phyloP scores from a whole-genome alignment of 108 stramenopile species.

The Nitzschia inconspicua region DNA sequence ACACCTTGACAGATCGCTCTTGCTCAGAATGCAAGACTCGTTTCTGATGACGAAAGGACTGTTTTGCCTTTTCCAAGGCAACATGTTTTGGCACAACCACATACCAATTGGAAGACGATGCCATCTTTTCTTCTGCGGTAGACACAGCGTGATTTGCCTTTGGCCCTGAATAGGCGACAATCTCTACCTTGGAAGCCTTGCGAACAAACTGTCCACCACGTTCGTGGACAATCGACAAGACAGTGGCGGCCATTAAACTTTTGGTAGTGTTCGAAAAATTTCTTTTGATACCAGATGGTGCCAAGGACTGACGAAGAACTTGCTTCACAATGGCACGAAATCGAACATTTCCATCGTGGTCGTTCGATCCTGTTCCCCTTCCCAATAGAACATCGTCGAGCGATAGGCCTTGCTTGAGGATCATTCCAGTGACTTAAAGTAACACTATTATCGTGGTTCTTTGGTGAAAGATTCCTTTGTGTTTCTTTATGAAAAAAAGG shows the following conservation, averaged over 20 bases:
- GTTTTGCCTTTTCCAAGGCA: constrained; percentile 5
- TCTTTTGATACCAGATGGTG: constrained; percentile 18
- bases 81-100: background rate
- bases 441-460: no score
- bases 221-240: background rate
- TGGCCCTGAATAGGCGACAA: no score
- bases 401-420: no score
- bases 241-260: background rate
- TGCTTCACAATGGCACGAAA: constrained; percentile 1
- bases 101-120: background rate
- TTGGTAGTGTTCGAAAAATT: no score
- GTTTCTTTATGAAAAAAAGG: no score
- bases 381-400: constrained; percentile 8
- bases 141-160: no score
- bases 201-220: constrained; percentile 1
- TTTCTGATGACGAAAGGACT: background rate
- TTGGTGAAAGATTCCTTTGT: no score
- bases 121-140: no score
- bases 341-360: constrained; percentile 4
- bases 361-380: constrained; percentile 10
- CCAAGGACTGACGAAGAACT: background rate
- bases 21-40: background rate
- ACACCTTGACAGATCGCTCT: no score
- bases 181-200: background rate
- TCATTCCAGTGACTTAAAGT: no score